A percentile compares a stretch with the other conserved stretches of the same genome.
phyloP scores from a whole-genome alignment of 2,329 filamentous ascomycete genomes.

The Colletotrichum costaricense region DNA sequence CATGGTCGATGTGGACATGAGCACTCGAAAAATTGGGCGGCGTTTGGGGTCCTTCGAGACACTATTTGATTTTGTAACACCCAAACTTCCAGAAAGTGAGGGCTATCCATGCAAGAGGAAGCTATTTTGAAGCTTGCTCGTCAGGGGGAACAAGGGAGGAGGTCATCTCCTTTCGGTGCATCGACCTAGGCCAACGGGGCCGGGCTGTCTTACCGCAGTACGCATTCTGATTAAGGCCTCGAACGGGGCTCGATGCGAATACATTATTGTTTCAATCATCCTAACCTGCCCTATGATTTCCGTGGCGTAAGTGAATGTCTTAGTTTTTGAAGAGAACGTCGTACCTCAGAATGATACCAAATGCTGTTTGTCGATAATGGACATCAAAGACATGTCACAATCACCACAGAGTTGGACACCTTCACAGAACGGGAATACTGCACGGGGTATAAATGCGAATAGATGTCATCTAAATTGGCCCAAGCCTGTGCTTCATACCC shows the following conservation, averaged over 20 bases:
- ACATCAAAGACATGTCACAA: background rate
- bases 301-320: too few relatives aligned
- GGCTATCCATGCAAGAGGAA: background rate
- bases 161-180: background rate
- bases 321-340: too few relatives aligned
- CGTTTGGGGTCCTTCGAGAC: background rate
- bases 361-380: background rate
- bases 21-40: background rate
- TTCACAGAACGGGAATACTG: background rate
- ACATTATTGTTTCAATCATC: background rate
- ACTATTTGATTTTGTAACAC: background rate
- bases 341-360: too few relatives aligned
- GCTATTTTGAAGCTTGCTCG: background rate
- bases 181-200: background rate
- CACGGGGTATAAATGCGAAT: background rate
- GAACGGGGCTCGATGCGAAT: background rate
- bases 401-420: background rate
- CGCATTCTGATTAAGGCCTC: background rate
- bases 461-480: background rate
- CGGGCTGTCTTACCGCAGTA: background rate
- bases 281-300: too few relatives aligned
- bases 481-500: slow-evolving; percentile 22
- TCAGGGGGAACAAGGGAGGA: background rate
- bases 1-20: background rate
- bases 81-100: background rate